A percentile compares a stretch with the other conserved stretches of the same genome.
Evolutionary conservation across 495 filamentous ascomycete genomes (phyloP).

Genomic region (Eremomyces bilateralis): DNA sequence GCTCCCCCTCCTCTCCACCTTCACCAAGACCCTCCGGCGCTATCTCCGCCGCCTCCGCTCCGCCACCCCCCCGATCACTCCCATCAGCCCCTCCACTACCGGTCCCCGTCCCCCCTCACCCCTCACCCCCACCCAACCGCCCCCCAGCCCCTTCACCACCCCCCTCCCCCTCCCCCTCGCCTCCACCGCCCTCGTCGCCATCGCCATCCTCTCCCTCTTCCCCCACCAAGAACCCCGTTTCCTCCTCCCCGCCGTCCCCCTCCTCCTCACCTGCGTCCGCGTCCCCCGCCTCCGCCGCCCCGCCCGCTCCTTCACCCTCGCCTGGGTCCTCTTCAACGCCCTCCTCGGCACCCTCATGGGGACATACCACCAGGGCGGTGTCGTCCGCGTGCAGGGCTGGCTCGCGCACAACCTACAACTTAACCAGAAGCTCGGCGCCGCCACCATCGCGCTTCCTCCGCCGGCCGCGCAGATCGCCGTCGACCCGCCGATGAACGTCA

Average conservation of each 20-base stretch:
- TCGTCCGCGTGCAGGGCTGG: conserved; percentile 57
- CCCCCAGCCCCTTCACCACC: conserved; percentile 78
- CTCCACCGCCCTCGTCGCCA: conserved; percentile 41
- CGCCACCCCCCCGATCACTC: conserved; percentile 53
- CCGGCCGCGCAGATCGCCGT: too few species aligned
- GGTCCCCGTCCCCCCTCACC: conserved; percentile 85
- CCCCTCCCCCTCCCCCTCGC: conserved; percentile 40
- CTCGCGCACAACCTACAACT: conserved; percentile 13
- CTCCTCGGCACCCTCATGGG: conserved; percentile 69
- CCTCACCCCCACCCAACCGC: conserved; percentile 65
- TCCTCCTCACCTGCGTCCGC: conserved; percentile 66
- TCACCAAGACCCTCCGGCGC: conserved; percentile 17
- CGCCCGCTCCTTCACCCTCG: too few species aligned
- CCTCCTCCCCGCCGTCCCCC: conserved; percentile 65
- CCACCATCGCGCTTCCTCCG: too few species aligned
- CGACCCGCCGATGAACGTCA: too few species aligned
- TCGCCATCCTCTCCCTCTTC: conserved; percentile 58
- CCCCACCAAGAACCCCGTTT: conserved; percentile 93
- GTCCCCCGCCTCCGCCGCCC: too few species aligned
- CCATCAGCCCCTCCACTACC: conserved; percentile 73
- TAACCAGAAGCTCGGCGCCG: too few species aligned
- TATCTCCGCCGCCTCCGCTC: too few species aligned
- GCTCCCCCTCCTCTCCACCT: conserved; percentile 36
- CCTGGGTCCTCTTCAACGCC: conserved; percentile 73
- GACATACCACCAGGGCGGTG: conserved; percentile 79